Conservation (phyloP, 305 asterid genomes). For the Andrographis paniculata region DNA sequence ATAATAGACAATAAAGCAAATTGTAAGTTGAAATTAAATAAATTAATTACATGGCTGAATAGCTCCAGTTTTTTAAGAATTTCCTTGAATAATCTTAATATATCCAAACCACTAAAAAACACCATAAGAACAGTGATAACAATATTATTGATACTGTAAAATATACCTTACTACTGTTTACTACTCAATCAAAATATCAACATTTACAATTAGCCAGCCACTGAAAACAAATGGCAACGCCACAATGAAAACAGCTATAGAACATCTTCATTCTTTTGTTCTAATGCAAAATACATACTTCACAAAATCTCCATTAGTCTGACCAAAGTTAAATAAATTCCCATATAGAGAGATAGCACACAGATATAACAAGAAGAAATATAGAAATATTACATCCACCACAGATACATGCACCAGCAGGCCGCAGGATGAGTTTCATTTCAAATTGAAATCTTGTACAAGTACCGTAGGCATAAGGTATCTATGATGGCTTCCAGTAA, state of each 20-base stretch:
- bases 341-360: not conserved
- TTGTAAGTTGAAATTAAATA: not conserved
- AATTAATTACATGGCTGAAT: not conserved
- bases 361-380: not conserved
- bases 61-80: not conserved
- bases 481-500: slow-evolving; percentile 8
- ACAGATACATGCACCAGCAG: not conserved
- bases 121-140: not conserved
- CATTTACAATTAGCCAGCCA: not conserved
- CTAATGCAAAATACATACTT: not conserved
- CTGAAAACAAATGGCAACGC: not conserved
- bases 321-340: not conserved
- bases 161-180: not conserved
- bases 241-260: not conserved
- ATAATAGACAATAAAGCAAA: too few relatives aligned
- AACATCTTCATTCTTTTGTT: not conserved
- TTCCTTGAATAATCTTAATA: not conserved
- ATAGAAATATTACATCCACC: not conserved
- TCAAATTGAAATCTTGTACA: not conserved
- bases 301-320: not conserved
- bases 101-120: not conserved
- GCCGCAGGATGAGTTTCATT: not conserved
- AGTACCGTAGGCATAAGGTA: not conserved
- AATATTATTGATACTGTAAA: not conserved
- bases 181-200: not conserved